Conservation (phyloP, 148 eudicot genomes). For the Nepenthes gracilis region DNA sequence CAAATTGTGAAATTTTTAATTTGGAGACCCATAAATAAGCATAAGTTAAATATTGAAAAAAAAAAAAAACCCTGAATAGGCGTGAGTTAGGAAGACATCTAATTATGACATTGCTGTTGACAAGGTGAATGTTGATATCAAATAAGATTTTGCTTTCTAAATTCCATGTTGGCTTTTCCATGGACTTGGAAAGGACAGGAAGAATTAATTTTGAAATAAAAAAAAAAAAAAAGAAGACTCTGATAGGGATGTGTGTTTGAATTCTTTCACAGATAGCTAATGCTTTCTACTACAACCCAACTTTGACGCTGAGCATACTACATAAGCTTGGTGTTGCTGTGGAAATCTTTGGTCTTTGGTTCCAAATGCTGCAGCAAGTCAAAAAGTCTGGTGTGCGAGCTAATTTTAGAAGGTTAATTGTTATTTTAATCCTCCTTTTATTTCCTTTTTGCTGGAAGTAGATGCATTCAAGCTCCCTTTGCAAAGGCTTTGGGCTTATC, state of each 20-base stretch:
- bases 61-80: too few relatives aligned
- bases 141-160: too few relatives aligned
- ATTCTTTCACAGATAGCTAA: constrained; percentile 60
- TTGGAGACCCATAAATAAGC: background rate
- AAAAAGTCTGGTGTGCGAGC: constrained; percentile 66
- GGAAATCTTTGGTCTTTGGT: constrained; percentile 84
- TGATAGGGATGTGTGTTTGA: background rate
- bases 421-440: background rate
- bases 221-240: background rate
- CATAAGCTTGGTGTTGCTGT: constrained; percentile 83
- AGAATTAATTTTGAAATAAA: background rate
- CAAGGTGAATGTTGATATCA: too few relatives aligned
- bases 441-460: too few relatives aligned
- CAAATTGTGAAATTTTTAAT: background rate
- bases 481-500: background rate
- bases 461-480: background rate
- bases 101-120: too few relatives aligned
- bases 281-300: constrained; percentile 86
- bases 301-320: constrained; percentile 57
- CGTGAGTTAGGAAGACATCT: too few relatives aligned
- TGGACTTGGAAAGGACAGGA: background rate
- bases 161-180: too few relatives aligned
- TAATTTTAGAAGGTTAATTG: constrained; percentile 66
- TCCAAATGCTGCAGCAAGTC: constrained; percentile 91
- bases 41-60: too few relatives aligned